Evolutionary conservation across 2,329 filamentous ascomycete genomes (phyloP).

Genomic region (Pseudogymnoascus verrucosus): DNA sequence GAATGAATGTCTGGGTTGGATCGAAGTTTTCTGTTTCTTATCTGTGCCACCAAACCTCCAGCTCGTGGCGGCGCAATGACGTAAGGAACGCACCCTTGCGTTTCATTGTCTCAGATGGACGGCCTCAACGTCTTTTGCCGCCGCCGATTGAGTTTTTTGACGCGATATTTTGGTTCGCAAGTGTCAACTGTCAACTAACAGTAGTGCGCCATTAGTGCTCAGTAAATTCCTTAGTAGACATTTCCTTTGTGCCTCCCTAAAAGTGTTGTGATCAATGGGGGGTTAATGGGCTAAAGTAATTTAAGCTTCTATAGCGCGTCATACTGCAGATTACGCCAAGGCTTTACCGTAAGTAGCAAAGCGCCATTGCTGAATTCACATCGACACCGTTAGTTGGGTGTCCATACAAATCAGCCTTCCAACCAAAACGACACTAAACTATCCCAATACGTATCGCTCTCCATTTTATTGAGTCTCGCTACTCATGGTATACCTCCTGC

Average conservation of each 20-base stretch:
- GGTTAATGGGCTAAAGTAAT: neutral
- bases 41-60: neutral
- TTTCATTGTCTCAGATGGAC: slow-evolving; percentile 3
- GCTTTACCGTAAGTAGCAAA: slow-evolving; percentile 5
- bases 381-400: neutral
- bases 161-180: slow-evolving; percentile 3
- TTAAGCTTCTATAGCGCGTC: slow-evolving; percentile 7
- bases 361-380: slow-evolving; percentile 6
- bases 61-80: neutral
- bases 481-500: neutral
- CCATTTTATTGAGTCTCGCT: neutral
- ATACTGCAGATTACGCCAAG: slow-evolving; percentile 5
- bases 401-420: slow-evolving; percentile 1
- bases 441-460: slow-evolving; percentile 1
- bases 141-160: neutral
- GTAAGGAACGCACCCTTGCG: slow-evolving; percentile 1
- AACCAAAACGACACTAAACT: slow-evolving; percentile 6
- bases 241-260: neutral
- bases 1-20: neutral
- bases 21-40: neutral
- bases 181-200: neutral
- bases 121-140: slow-evolving; percentile 1
- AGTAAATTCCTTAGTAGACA: neutral
- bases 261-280: slow-evolving; percentile 1
- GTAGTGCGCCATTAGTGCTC: neutral